Evolutionary conservation across 2,329 filamentous ascomycete genomes (phyloP).

Genomic region (Phaeophleospora eucalypticola): DNA sequence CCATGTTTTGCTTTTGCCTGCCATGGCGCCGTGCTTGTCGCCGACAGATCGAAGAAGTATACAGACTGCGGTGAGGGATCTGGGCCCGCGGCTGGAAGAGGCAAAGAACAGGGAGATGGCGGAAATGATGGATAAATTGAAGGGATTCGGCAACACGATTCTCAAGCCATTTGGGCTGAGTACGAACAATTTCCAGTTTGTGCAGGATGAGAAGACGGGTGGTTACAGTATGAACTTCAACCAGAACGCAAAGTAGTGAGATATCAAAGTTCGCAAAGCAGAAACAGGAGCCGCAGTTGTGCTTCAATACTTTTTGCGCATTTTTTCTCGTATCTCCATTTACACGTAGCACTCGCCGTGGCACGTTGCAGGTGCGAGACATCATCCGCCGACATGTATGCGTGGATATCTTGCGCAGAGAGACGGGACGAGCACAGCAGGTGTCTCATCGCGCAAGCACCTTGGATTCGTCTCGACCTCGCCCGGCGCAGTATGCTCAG

Average conservation of each 20-base stretch:
- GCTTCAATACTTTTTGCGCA: not conserved
- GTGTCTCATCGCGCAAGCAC: no score
- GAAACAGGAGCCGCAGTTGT: no score
- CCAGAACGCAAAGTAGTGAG: conserved; percentile 32
- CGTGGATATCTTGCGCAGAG: no score
- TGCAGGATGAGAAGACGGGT: conserved; percentile 81
- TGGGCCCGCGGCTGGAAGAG: conserved; percentile 67
- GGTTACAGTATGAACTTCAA: conserved; percentile 93
- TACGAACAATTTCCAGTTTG: conserved; percentile 92
- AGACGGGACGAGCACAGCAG: no score
- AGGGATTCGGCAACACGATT: conserved; percentile 85
- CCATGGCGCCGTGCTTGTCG: conserved; percentile 57
- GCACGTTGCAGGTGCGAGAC: not conserved
- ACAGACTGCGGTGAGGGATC: conserved; percentile 57
- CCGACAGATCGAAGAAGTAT: conserved; percentile 65
- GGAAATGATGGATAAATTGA: conserved; percentile 97
- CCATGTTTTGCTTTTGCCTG: conserved; percentile 50
- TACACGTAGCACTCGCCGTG: not conserved
- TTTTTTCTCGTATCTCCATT: not conserved
- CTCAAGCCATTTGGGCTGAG: conserved; percentile 90
- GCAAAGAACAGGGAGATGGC: conserved; percentile 84
- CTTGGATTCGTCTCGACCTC: not conserved
- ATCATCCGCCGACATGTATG: not conserved
- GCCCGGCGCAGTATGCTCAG: not conserved
- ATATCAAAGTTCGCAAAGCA: not conserved